Base-by-base conservation (phyloP, 2,329 filamentous ascomycete genomes). In the Penicillium sp. region DNA sequence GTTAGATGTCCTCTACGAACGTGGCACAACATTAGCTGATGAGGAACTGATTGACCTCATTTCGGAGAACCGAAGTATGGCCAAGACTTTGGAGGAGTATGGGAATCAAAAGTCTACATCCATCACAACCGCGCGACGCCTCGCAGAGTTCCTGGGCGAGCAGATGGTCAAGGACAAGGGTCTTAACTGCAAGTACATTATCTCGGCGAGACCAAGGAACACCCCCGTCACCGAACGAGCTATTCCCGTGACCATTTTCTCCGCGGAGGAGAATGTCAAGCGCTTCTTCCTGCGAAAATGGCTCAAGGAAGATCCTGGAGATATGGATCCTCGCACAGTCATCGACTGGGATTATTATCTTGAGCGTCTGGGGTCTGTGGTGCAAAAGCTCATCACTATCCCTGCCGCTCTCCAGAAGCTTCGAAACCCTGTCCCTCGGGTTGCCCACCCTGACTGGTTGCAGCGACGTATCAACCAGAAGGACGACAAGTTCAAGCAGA, bases 161-260 rank as follows among this genome's bases (percentile, higher is more conserved):
- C 90, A 95, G 66, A 99, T 99, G 95, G 85, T 96, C 63, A 98
- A 98, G 66, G 95, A 99, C 72, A 98, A 97, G 71, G 93, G 93
- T 3, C 72, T 99, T 60, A 98, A 98, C 75, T 99, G 93, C 84
- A 97, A 97, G 72, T 99, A 97, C 71, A 96, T 99, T 68, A 96
- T 99, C 64, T 95, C 91, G 44, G 81, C 89, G 12, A 83, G 81
- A 55, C 93, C 93, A 3, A 88, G 84, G 64, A 88, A 88, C 64
- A 89, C 92, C 0, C 92, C 93, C 1, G 91, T 98, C 53, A 98
- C 93, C 0, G 95, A 98, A 59, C 81, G 93, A 62, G 93, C 93
- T 20, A 82, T 98, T 51, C 93, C 93, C 0, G 90, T 98, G 4
- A 90, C 93, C 18, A 98, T 99, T 54, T 97, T 98, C 71, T 96